Evolutionary conservation across 2,329 filamentous ascomycete species (phyloP).

Genomic region (Aspergillus nomiae): DNA sequence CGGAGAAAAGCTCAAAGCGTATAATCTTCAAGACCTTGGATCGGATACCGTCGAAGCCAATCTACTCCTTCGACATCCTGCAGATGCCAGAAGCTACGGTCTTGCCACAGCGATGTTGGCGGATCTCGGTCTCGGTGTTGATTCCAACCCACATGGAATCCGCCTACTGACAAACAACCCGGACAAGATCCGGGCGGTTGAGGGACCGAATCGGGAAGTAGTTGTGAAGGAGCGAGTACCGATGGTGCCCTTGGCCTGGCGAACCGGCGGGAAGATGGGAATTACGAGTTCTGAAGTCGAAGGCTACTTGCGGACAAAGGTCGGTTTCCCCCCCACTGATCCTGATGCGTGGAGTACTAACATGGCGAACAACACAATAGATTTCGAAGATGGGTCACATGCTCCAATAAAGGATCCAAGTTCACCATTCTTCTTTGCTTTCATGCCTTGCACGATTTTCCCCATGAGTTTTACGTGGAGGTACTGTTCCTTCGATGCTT

Average conservation of each 20-base stretch:
- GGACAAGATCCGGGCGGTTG: conserved; percentile 92
- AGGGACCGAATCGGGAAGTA: conserved; percentile 86
- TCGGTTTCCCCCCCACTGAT: conserved; percentile 44
- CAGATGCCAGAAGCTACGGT: conserved; percentile 92
- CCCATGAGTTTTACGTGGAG: not conserved
- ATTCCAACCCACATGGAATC: conserved; percentile 64
- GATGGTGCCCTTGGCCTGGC: conserved; percentile 96
- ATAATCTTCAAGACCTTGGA: conserved; percentile 94
- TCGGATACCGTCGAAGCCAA: conserved; percentile 99
- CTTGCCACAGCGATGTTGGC: conserved; percentile 92
- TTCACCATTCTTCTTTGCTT: conserved; percentile 3
- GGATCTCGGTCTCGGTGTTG: conserved; percentile 72
- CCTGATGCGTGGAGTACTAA: conserved; percentile 7
- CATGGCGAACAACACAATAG: conserved; percentile 43
- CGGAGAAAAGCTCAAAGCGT: conserved; percentile 94
- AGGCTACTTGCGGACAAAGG: conserved; percentile 93
- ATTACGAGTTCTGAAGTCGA: conserved; percentile 88
- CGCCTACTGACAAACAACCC: conserved; percentile 93
- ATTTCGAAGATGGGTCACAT: conserved; percentile 89
- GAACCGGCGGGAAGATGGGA: conserved; percentile 72
- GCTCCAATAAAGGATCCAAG: conserved; percentile 44
- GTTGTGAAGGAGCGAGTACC: conserved; percentile 85
- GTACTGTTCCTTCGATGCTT: not conserved
- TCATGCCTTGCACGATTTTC: not conserved
- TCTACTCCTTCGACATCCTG: conserved; percentile 83